Percentiles rank a stretch among this genome's conserved stretches.
Evolutionary conservation across 2,329 filamentous ascomycete species (phyloP).

Genomic region (Pseudogymnoascus destructans): DNA sequence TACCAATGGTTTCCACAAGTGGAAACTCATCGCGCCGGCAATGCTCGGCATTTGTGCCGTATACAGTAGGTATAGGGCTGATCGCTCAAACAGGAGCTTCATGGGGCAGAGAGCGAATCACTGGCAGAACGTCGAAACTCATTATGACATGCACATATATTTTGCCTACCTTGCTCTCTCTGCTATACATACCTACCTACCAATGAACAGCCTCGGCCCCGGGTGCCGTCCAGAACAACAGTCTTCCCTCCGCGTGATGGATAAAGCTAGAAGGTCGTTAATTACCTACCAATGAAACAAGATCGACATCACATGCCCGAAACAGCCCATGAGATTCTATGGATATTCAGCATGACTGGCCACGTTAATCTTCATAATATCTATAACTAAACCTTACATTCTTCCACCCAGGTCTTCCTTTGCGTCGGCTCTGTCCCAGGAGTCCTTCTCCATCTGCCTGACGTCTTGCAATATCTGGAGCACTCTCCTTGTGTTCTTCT

Average conservation of each 20-base stretch:
- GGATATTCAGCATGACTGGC: background rate
- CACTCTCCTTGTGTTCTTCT: slow-evolving; percentile 39
- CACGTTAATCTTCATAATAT: background rate
- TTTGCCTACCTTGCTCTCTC: background rate
- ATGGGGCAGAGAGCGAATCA: background rate
- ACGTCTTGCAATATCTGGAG: slow-evolving; percentile 44
- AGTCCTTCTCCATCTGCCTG: slow-evolving; percentile 51
- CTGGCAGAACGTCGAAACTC: background rate
- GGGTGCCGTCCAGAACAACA: background rate
- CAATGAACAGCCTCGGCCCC: background rate
- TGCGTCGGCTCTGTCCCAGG: slow-evolving; percentile 61
- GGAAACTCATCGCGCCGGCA: slow-evolving; percentile 3
- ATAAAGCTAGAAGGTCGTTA: background rate
- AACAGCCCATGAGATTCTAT: slow-evolving; percentile 1
- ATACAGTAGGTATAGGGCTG: too few relatives aligned
- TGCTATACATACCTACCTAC: background rate
- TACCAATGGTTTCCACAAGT: background rate
- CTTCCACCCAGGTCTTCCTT: slow-evolving; percentile 50
- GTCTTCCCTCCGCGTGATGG: background rate
- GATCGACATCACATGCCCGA: slow-evolving; percentile 8
- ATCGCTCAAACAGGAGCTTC: background rate
- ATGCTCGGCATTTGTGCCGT: slow-evolving; percentile 1
- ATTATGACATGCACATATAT: background rate
- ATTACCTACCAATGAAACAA: background rate
- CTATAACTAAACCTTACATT: background rate